Conservation (phyloP, 169 alveolate species). For the Besnoitia besnoiti region DNA sequence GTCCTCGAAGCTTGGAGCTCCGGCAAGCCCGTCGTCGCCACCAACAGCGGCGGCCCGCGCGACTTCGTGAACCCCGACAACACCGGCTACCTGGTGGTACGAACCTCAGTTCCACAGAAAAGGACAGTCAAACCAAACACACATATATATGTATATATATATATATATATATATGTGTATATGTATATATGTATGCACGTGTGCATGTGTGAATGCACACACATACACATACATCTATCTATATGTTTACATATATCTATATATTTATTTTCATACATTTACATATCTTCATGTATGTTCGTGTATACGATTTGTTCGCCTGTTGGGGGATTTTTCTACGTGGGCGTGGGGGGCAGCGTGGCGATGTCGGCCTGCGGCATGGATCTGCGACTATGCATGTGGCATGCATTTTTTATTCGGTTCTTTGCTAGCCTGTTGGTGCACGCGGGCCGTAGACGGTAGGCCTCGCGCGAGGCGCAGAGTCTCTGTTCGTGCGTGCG, state of each 20-base stretch:
- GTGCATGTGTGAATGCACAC: not conserved
- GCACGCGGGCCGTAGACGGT: too few species aligned
- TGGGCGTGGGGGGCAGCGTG: not conserved
- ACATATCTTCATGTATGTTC: not conserved
- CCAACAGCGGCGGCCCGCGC: slow-evolving; percentile 84
- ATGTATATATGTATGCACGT: not conserved
- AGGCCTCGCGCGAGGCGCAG: too few species aligned
- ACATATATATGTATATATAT: not conserved
- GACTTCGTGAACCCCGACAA: slow-evolving; percentile 77
- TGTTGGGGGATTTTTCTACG: not conserved
- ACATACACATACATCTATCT: not conserved
- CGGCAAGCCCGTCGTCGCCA: slow-evolving; percentile 82
- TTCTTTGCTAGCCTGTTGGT: too few species aligned
- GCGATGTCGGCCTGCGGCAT: too few species aligned
- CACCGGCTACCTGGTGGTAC: slow-evolving; percentile 74
- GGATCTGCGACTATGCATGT: too few species aligned
- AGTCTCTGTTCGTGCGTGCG: not conserved
- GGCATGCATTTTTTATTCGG: too few species aligned
- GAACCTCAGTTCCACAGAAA: not conserved
- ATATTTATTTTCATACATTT: not conserved
- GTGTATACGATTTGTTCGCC: not conserved
- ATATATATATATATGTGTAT: not conserved
- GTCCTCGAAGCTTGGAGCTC: slow-evolving; percentile 84
- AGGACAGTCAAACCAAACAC: too few species aligned
- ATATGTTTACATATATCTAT: not conserved